Conservation (phyloP, 495 filamentous ascomycete species). For the Aspergillus carlsbadensis region DNA sequence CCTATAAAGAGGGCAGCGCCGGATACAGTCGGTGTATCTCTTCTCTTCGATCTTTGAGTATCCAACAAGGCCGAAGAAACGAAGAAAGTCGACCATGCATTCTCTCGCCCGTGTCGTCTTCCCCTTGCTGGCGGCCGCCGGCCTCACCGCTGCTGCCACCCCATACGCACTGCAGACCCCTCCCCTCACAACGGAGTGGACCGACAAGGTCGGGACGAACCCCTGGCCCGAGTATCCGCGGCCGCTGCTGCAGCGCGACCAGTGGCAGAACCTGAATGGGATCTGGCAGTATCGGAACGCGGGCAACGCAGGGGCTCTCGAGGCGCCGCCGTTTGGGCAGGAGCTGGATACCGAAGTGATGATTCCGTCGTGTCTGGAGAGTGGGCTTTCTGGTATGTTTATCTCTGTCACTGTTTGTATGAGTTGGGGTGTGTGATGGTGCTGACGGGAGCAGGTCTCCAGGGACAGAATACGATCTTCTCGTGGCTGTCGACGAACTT, state of each 20-base stretch:
- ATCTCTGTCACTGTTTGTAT: background rate
- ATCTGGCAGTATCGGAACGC: slow-evolving; percentile 63
- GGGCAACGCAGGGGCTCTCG: slow-evolving; percentile 33
- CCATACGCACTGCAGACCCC: slow-evolving; percentile 31
- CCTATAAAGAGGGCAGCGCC: background rate
- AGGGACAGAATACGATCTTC: slow-evolving; percentile 44
- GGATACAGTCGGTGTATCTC: no score
- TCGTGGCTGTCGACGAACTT: slow-evolving; percentile 64
- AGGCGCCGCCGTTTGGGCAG: slow-evolving; percentile 40
- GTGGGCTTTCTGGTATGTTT: slow-evolving; percentile 45
- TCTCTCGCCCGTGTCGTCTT: background rate
- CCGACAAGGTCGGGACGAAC: slow-evolving; percentile 56
- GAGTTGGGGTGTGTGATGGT: background rate
- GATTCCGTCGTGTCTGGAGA: slow-evolving; percentile 66
- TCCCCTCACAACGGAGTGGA: slow-evolving; percentile 63
- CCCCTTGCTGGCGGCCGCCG: slow-evolving; percentile 5
- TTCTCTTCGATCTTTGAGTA: no score
- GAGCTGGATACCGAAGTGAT: slow-evolving; percentile 50
- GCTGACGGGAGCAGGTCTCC: slow-evolving; percentile 44
- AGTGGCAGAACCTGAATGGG: slow-evolving; percentile 65
- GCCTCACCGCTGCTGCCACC: slow-evolving; percentile 2
- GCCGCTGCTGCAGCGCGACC: slow-evolving; percentile 54
- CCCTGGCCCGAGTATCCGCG: slow-evolving; percentile 70
- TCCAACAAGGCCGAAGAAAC: no score
- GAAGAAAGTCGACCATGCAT: slow-evolving; percentile 29